A percentile compares a stretch with the other conserved stretches of the same genome.
phyloP scores from a whole-genome alignment of 2,329 filamentous ascomycete species.

The Curvularia sp. region DNA sequence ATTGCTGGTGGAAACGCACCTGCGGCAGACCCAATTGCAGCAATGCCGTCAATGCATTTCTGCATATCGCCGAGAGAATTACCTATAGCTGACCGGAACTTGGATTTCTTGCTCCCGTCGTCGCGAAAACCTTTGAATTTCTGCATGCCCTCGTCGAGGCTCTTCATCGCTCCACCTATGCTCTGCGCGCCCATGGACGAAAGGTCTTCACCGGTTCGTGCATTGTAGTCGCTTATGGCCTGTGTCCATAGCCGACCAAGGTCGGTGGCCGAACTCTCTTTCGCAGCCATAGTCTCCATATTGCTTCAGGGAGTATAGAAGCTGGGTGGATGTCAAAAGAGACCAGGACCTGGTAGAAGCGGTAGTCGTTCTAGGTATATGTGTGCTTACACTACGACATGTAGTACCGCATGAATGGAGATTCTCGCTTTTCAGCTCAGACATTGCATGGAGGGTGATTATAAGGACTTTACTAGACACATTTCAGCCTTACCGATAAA shows the following conservation, averaged over 20 bases:
- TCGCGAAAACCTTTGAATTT: neutral
- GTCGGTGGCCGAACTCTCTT: constrained; percentile 16
- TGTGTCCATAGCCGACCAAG: constrained; percentile 22
- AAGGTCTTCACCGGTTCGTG: constrained; percentile 17
- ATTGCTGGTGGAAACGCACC: constrained; percentile 31
- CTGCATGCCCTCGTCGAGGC: neutral
- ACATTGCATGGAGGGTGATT: neutral
- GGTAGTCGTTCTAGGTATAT: neutral
- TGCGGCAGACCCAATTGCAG: constrained; percentile 19
- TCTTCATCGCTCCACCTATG: constrained; percentile 8
- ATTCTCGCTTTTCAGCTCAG: neutral
- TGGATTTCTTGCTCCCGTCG: neutral
- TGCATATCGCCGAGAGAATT: constrained; percentile 26
- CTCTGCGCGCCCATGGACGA: constrained; percentile 14
- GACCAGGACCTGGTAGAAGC: neutral
- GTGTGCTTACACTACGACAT: neutral
- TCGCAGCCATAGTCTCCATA: neutral
- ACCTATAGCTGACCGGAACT: constrained; percentile 3
- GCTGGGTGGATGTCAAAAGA: neutral
- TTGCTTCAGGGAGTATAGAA: neutral
- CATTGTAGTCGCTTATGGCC: constrained; percentile 25
- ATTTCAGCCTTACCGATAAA: neutral
- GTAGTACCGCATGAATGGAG: neutral
- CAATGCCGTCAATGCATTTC: constrained; percentile 24
- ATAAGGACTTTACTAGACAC: neutral